Conservation (phyloP, 352 stramenopile genomes). For the Lagenidium sp. region DNA sequence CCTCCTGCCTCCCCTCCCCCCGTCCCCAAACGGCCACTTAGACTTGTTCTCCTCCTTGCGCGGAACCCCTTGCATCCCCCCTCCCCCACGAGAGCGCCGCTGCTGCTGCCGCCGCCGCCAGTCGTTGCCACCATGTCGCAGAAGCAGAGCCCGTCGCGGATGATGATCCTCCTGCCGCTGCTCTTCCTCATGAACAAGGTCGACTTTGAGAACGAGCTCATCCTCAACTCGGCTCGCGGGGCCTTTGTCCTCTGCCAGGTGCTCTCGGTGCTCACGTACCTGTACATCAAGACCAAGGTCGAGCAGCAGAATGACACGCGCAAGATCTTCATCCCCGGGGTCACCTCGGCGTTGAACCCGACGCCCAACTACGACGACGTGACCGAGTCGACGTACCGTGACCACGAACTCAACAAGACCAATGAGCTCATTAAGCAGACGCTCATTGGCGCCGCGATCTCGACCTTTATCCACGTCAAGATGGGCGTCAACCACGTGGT, state of each 20-base stretch:
- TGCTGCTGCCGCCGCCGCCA: not conserved
- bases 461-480: constrained; percentile 74
- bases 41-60: not conserved
- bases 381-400: constrained; percentile 73
- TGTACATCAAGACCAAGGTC: constrained; percentile 72
- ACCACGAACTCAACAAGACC: constrained; percentile 56
- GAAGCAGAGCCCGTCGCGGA: constrained; percentile 71
- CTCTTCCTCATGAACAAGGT: constrained; percentile 84
- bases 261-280: constrained; percentile 41
- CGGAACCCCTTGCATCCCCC: not conserved
- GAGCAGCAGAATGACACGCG: constrained; percentile 65
- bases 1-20: too few species aligned
- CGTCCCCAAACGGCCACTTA: too few species aligned
- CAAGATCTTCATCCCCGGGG: constrained; percentile 66
- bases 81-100: not conserved
- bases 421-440: constrained; percentile 83
- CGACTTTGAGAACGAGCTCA: constrained; percentile 69
- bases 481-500: constrained; percentile 86
- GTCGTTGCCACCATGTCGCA: constrained; percentile 16
- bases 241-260: constrained; percentile 58
- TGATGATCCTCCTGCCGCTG: constrained; percentile 79
- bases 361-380: constrained; percentile 69
- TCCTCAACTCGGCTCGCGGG: constrained; percentile 49
- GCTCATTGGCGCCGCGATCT: constrained; percentile 67
- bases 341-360: constrained; percentile 74